A percentile compares a stretch with the other conserved stretches of the same genome.
These are phyloP conservation scores for Salmacisia buchloeana DNA, from an alignment of 1,284 basidiomycete genomes.

Conservation along the genomic window DNA sequence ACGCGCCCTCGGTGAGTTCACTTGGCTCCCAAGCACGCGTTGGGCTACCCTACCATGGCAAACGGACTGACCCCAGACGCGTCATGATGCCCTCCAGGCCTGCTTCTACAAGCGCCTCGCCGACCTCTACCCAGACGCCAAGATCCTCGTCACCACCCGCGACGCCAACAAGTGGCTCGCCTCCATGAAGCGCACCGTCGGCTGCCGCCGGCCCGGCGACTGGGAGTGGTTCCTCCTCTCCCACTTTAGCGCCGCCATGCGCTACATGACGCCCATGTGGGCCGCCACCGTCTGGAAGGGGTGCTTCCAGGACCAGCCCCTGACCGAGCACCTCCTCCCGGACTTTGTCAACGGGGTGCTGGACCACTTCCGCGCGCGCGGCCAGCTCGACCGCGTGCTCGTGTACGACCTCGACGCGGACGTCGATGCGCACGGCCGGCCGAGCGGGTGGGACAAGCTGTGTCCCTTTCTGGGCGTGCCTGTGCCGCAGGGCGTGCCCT, in stretches of 20 bases:
- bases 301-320: background rate
- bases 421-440: background rate
- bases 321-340: background rate
- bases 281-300: background rate
- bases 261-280: background rate
- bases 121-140: conserved; percentile 8
- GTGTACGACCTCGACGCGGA: conserved; percentile 4
- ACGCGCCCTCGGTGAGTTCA: background rate
- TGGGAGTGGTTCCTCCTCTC: conserved; percentile 1
- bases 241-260: background rate
- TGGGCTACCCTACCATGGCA: too few species aligned
- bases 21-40: too few species aligned
- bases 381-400: conserved; percentile 2
- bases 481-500: background rate
- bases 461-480: conserved; percentile 4
- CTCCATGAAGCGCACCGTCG: conserved; percentile 1
- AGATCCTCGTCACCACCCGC: conserved; percentile 2
- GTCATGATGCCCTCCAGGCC: too few species aligned
- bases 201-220: background rate
- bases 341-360: background rate
- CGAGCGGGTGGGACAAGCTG: background rate
- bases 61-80: too few species aligned
- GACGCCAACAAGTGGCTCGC: conserved; percentile 3
- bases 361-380: background rate
- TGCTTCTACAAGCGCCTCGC: conserved; percentile 1